Evolutionary conservation across 192 early-diverging fungal genomes (phyloP).

Genomic region (Backusella macrospora): DNA sequence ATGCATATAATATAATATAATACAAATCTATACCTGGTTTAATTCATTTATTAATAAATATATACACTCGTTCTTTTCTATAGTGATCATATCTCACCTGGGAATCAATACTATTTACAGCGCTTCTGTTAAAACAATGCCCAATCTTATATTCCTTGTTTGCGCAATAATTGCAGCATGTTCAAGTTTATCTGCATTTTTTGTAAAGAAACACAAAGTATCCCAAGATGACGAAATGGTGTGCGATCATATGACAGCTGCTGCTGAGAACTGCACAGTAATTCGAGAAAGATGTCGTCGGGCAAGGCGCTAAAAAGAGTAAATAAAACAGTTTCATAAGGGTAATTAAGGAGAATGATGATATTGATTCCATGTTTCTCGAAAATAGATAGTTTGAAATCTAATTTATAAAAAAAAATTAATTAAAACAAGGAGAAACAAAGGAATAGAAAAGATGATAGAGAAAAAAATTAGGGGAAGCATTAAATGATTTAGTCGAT

Average conservation of each 20-base stretch:
- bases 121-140: conserved; percentile 41
- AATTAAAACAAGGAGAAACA: conserved; percentile 11
- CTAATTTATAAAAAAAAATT: conserved; percentile 6
- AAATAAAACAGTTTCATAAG: background rate
- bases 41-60: background rate
- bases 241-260: background rate
- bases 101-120: conserved; percentile 50
- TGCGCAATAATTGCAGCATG: conserved; percentile 35
- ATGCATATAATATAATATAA: background rate
- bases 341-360: background rate
- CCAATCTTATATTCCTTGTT: conserved; percentile 47
- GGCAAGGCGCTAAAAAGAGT: background rate
- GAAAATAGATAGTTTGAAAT: background rate
- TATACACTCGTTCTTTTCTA: background rate
- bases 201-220: conserved; percentile 28
- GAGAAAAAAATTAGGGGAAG: background rate
- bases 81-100: conserved; percentile 43
- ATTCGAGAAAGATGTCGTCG: background rate
- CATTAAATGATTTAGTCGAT: conserved; percentile 1
- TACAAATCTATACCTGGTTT: background rate
- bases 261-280: background rate
- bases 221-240: conserved; percentile 11
- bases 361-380: background rate
- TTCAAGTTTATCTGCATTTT: conserved; percentile 41
- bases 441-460: background rate